Base-by-base conservation (phyloP, 805 yeast species). In the Wickerhamomyces canadensis region DNA sequence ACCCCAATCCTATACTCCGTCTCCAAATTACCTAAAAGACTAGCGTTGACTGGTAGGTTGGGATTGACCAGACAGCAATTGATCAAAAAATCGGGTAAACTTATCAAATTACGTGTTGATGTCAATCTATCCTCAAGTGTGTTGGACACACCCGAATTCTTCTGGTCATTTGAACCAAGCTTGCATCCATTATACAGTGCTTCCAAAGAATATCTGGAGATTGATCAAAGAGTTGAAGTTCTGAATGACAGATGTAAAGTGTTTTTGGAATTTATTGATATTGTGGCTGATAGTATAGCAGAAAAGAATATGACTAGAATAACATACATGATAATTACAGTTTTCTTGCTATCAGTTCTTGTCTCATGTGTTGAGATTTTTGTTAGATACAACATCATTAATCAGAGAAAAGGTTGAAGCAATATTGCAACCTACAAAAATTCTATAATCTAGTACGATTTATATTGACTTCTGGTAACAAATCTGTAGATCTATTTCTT, bases 161-260 rank as follows among this genome's bases (percentile, higher is more conserved):
- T 93, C 60, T 93, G 98, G 98, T 84, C 89, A 35, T 74, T 72
- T 44, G 98, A 93, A 61, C 98, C 98, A 5, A 89, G 95, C 27
- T 70, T 93, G 47, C 95, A 91, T 57, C 98, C 98, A 4, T 65
- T 93, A 29, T 93, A 93, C 60, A 70, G 71, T 25, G 97, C 97
- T 2, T 80, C 89, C 39, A 65, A 96, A 41, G 96, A 93, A 46
- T 93, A 93, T 52, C 64, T 93, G 39, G 98, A 93, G 61, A 89
- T 93, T 44, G 97, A 91, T 56, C 96, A 86, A 60, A 67, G 98
- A 37, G 96, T 91, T 22, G 89, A 85, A 54, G 96, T 93, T 5
- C 68, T 93, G 34, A 93, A 93, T 52, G 97, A 91, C 57, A 67
- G 97, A 34, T 89, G 98, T 59, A 84, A 84, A 56, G 96, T 93